Evolutionary conservation across 495 filamentous ascomycete genomes (phyloP), one percentile per base, ranked within the genome.

Genomic region (Hypoxylon lienhwacheense): DNA sequence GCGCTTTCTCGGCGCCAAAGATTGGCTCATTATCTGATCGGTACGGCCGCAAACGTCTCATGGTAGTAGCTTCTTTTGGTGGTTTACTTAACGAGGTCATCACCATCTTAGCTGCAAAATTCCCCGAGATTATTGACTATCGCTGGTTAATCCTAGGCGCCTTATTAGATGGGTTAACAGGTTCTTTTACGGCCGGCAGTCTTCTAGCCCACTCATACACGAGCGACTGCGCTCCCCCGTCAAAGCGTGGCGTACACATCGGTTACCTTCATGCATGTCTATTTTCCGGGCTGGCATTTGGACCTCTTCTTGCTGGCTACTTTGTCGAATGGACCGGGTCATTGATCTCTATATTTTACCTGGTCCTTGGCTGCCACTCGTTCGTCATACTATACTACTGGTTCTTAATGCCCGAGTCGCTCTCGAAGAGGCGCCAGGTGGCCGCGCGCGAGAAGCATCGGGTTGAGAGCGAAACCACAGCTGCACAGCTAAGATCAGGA

Each of bases 1-100:
- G 79, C 44, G 90, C 91, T 5, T 63, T 97, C 55, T 83, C 83
- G 16, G 85, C 86, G 35, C 93, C 93, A 2, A 88, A 87, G 48
- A 67, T 98, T 3, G 93, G 93, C 2, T 79, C 85, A 0, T 70
- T 96, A 15, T 97, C 92, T 1, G 93, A 98, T 73, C 84, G 89
- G 4, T 88, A 91, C 71, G 93, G 93, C 1, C 81, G 93, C 36
- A 88, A 84, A 34, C 74, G 64, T 12, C 64, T 96, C 28, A 81
- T 97, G 45, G 77, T 84, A 10, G 57, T 89, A 24, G 78, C 82
- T 16, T 84, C 85, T 8, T 65, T 81, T 1, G 90, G 90, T 6
- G 80, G 83, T 31, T 74, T 96, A 0, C 37, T 82, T 1, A 77
- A 72, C 34, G 93, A 97, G 66, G 63, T 84, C 29, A 80, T 93